A percentile compares a stretch with the other conserved stretches of the same genome.
These are phyloP conservation scores for Dryas drummondii DNA, from an alignment of 306 rosid genomes.

Conservation along the genomic window DNA sequence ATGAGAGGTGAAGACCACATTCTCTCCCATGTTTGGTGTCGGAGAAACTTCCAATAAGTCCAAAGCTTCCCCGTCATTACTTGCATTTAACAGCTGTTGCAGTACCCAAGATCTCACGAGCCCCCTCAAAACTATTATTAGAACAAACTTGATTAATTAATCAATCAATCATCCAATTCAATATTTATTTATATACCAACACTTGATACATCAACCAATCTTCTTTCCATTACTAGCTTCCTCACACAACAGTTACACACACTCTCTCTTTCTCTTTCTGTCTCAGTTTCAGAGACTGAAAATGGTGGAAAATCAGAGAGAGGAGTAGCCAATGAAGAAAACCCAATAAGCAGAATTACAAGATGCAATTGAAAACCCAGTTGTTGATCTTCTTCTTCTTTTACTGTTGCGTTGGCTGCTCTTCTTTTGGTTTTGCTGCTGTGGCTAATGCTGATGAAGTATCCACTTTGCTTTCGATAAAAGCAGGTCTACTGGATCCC, in stretches of 20 bases:
- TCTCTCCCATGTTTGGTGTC: slow-evolving; percentile 89
- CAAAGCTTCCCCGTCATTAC: slow-evolving; percentile 60
- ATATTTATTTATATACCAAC: slow-evolving; percentile 31
- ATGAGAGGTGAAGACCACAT: slow-evolving; percentile 40
- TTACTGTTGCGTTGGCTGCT: slow-evolving; percentile 47
- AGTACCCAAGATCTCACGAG: slow-evolving; percentile 53
- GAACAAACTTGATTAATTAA: slow-evolving; percentile 25
- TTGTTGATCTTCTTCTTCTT: slow-evolving; percentile 40
- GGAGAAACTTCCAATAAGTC: slow-evolving; percentile 69
- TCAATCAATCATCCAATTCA: slow-evolving; percentile 12
- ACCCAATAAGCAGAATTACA: slow-evolving; percentile 34
- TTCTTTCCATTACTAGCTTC: slow-evolving; percentile 40
- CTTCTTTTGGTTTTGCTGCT: slow-evolving; percentile 27
- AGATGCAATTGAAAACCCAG: slow-evolving; percentile 45
- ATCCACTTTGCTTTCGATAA: slow-evolving; percentile 65
- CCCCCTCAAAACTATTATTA: slow-evolving; percentile 23
- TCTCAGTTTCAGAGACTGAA: slow-evolving; percentile 28
- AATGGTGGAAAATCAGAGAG: slow-evolving; percentile 50
- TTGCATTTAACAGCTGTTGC: slow-evolving; percentile 48
- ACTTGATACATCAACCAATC: slow-evolving; percentile 31
- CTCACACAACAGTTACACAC: slow-evolving; percentile 28
- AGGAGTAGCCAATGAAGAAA: slow-evolving; percentile 20
- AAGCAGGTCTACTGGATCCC: slow-evolving; percentile 66
- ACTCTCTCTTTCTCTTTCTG: slow-evolving; percentile 27
- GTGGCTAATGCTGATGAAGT: slow-evolving; percentile 50